Evolutionary conservation across 2,329 filamentous ascomycete genomes (phyloP).

Genomic region (Coleophoma cylindrospora): DNA sequence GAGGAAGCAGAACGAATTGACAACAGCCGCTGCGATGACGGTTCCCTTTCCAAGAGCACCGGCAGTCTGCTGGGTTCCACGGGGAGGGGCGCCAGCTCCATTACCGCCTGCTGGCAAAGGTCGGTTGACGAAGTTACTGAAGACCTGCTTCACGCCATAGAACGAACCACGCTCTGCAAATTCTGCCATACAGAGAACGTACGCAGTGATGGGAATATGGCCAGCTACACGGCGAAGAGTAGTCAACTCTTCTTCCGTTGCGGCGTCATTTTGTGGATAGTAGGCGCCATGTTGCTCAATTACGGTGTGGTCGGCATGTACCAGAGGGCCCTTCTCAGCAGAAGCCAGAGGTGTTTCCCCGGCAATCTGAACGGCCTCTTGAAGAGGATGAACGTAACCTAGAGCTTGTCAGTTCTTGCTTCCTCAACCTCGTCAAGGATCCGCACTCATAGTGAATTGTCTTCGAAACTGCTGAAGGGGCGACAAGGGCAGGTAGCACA

Average conservation of each 20-base stretch:
- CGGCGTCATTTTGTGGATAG: not conserved
- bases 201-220: constrained; percentile 60
- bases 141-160: constrained; percentile 60
- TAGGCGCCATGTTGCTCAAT: not conserved
- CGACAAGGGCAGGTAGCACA: too few relatives aligned
- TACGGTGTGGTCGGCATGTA: not conserved
- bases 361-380: not conserved
- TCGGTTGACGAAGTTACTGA: constrained; percentile 59
- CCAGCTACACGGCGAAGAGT: constrained; percentile 60
- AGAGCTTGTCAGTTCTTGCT: not conserved
- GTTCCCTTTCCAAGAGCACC: constrained; percentile 57
- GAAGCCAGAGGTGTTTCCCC: not conserved
- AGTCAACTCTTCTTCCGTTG: constrained; percentile 53
- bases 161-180: constrained; percentile 74
- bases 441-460: too few relatives aligned
- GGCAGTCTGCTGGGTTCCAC: constrained; percentile 27
- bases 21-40: constrained; percentile 44
- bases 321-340: not conserved
- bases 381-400: not conserved
- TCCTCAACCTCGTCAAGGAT: too few relatives aligned
- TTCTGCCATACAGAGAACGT: constrained; percentile 68
- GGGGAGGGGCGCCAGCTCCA: constrained; percentile 31
- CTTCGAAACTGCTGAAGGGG: too few relatives aligned
- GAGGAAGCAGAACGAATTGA: constrained; percentile 46
- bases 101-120: constrained; percentile 33